Percentiles rank a stretch among this genome's conserved stretches.
Evolutionary conservation across 495 filamentous ascomycete species (phyloP).

Genomic region (Trichoderma virens): DNA sequence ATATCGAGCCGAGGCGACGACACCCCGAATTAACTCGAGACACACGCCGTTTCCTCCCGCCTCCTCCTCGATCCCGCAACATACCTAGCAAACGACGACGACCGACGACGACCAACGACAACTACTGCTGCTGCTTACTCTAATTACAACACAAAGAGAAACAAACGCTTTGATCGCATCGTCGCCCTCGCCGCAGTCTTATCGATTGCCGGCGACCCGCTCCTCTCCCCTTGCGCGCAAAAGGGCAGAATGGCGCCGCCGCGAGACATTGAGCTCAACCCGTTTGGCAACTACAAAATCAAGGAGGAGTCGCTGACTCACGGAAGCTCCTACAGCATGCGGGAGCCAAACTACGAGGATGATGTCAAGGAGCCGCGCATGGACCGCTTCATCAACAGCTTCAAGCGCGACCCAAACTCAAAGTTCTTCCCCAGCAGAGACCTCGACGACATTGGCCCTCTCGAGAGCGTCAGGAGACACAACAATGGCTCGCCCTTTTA

Average conservation of each 20-base stretch:
- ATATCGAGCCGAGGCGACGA: neutral
- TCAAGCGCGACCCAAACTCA: constrained; percentile 69
- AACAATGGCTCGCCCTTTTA: constrained; percentile 46
- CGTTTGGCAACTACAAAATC: constrained; percentile 27
- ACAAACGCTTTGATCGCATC: neutral
- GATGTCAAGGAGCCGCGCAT: constrained; percentile 22
- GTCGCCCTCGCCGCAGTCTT: neutral
- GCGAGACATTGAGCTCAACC: constrained; percentile 29
- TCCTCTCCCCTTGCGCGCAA: neutral
- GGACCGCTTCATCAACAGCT: constrained; percentile 61
- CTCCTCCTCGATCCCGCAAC: neutral
- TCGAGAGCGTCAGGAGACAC: constrained; percentile 10
- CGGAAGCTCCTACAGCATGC: constrained; percentile 33
- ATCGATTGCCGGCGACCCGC: constrained; percentile 2
- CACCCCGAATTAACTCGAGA: neutral
- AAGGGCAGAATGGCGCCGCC: constrained; percentile 2
- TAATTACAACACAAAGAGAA: neutral
- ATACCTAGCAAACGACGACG: no score
- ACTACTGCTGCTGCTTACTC: no score
- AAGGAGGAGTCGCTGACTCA: constrained; percentile 32
- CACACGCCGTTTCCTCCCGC: neutral
- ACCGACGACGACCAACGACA: no score
- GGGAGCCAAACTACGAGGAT: constrained; percentile 31
- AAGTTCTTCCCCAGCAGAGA: constrained; percentile 44
- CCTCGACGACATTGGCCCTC: constrained; percentile 25